Base-by-base conservation (phyloP, 441 rosid genomes). In the Mallotus japonicus region DNA sequence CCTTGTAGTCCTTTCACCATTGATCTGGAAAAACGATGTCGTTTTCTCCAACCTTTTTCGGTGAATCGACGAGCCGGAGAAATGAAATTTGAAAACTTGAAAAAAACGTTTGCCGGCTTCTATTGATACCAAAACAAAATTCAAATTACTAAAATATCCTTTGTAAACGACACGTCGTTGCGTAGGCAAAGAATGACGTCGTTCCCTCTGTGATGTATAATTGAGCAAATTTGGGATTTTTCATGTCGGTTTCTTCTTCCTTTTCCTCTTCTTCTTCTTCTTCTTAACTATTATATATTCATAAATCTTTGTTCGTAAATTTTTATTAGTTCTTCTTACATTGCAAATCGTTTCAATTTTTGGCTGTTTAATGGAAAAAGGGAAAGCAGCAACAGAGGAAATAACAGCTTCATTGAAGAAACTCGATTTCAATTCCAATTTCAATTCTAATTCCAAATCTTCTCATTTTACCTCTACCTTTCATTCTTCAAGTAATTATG, bases 1-100 rank as follows among this genome's bases (percentile, higher is more conserved):
- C 73, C 81, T 28, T 28, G 32, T 28, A 28, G 32, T 28, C 32
- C 32, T 85, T 89, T 92, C 83, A 83, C 96, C 97, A 92, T 92
- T 62, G 76, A 32, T 22, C 20, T 37, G 11, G 67, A 54, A 44
- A 44, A 55, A 55, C 37, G 67, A 17, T 2, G 73, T 47, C 63
- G 72, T 65, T 34, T 57, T 58, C 2, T 55, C 14, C 4, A 5
- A 13, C n/a, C 5, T 15, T 53, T 24, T 53, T 53, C 6, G 12
- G 12, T 16, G 5, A 13, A 47, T 47, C 3, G 51, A 47, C 12
- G 13, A 47, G 32, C 28, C 62, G 65, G 65, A 70, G 65, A 44
- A 24, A 42, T 53, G 28, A 58, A 58, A 57, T 59, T 47, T n/a
- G 17, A 59, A 59, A 59, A 56, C 14, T 47, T 15, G 40, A 40